phyloP scores from a whole-genome alignment of 2,329 filamentous ascomycete genomes.

The Neopestalotiopsis clavispora region DNA sequence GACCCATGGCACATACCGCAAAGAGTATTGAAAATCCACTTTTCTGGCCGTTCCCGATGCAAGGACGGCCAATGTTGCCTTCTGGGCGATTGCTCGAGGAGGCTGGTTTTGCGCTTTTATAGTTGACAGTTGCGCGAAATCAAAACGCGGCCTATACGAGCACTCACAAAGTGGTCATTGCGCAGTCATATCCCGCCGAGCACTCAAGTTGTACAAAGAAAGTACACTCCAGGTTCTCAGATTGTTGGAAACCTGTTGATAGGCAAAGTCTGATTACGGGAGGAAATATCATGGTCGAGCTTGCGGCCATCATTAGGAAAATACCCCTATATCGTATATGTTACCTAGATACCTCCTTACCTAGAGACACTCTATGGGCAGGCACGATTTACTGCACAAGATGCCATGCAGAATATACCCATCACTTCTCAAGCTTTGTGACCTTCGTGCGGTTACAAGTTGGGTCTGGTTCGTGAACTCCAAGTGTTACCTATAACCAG shows the following conservation, averaged over 20 bases:
- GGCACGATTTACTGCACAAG: neutral
- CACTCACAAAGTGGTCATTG: too few species aligned
- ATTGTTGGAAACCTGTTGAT: too few species aligned
- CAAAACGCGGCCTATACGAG: too few species aligned
- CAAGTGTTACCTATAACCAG: neutral
- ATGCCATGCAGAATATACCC: neutral
- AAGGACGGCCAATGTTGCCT: constrained; percentile 59
- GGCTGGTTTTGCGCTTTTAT: constrained; percentile 55
- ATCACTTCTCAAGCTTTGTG: neutral
- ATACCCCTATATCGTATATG: neutral
- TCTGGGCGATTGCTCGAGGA: constrained; percentile 51
- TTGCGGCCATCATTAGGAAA: too few species aligned
- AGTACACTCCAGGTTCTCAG: too few species aligned
- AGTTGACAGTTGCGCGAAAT: neutral
- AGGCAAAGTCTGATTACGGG: too few species aligned
- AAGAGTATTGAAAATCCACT: constrained; percentile 56
- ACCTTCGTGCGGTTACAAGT: neutral
- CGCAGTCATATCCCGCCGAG: too few species aligned
- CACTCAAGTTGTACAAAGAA: too few species aligned
- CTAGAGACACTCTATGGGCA: neutral
- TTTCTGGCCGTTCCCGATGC: constrained; percentile 67
- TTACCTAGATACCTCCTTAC: neutral
- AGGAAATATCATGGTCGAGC: too few species aligned
- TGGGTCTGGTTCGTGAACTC: neutral
- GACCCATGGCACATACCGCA: constrained; percentile 27